phyloP scores from a whole-genome alignment of 2,329 filamentous ascomycete species.

The Phyllosticta capitalensis region DNA sequence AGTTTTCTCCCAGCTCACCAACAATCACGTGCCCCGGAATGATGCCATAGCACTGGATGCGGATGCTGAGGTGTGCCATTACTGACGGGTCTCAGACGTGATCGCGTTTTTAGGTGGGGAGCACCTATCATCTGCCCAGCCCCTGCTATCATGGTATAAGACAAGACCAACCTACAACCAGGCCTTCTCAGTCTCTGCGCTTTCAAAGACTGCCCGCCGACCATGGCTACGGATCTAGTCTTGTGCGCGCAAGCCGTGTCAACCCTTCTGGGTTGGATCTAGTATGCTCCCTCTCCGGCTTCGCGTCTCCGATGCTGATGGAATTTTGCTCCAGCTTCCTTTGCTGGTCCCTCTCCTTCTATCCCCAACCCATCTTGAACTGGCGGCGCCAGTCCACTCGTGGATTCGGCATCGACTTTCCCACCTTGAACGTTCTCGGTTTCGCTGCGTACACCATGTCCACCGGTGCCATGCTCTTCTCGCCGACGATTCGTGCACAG shows the following conservation, averaged over 20 bases:
- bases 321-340: constrained; percentile 17
- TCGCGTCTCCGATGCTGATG: not conserved
- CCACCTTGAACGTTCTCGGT: constrained; percentile 61
- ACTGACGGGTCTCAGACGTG: not conserved
- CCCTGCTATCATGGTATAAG: not conserved
- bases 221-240: constrained; percentile 18
- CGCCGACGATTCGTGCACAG: constrained; percentile 64
- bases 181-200: not conserved
- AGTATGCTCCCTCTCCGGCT: constrained; percentile 11
- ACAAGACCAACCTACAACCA: not conserved
- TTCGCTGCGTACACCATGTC: constrained; percentile 69
- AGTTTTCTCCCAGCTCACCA: not conserved
- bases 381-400: constrained; percentile 64
- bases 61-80: too few species aligned
- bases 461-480: constrained; percentile 68
- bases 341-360: constrained; percentile 66
- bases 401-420: constrained; percentile 83
- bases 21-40: constrained; percentile 6
- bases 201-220: not conserved
- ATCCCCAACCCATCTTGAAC: constrained; percentile 82
- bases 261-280: constrained; percentile 27
- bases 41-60: constrained; percentile 5
- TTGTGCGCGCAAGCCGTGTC: constrained; percentile 25
- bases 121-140: not conserved
- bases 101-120: not conserved